phyloP scores from a whole-genome alignment of 2,329 filamentous ascomycete genomes.

The Myrmaecium sp. region DNA sequence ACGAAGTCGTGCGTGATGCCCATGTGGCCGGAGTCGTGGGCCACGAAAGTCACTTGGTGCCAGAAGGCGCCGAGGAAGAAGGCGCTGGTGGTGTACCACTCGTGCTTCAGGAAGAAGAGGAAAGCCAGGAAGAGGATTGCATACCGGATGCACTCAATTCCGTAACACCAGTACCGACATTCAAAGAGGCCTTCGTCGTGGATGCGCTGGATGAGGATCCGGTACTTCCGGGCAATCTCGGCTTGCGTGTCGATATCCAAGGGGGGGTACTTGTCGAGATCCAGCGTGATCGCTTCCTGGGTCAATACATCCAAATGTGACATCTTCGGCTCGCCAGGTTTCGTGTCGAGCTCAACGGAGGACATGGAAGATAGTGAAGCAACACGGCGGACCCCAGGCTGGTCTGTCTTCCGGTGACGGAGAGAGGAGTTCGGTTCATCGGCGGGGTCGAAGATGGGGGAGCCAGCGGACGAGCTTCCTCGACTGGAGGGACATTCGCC shows the following conservation, averaged over 20 bases:
- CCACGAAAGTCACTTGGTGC: conserved; percentile 89
- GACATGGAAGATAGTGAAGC: conserved; percentile 46
- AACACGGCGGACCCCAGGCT: conserved; percentile 17
- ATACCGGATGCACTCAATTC: conserved; percentile 59
- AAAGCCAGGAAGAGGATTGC: conserved; percentile 45
- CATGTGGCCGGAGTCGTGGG: conserved; percentile 93
- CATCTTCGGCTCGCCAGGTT: conserved; percentile 23
- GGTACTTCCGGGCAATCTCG: conserved; percentile 63
- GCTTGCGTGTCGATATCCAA: conserved; percentile 59
- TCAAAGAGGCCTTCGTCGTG: conserved; percentile 60
- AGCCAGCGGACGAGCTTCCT: conserved; percentile 35
- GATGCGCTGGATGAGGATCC: conserved; percentile 56
- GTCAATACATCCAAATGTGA: conserved; percentile 59
- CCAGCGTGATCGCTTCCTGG: conserved; percentile 55
- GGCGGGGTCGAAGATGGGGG: conserved; percentile 40
- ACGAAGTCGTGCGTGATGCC: conserved; percentile 88
- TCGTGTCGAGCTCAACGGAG: conserved; percentile 27
- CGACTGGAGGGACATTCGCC: conserved; percentile 9
- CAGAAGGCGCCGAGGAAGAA: conserved; percentile 68
- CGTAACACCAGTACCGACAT: conserved; percentile 71
- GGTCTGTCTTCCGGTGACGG: conserved; percentile 21
- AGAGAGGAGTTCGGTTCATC: conserved; percentile 19
- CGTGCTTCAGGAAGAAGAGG: conserved; percentile 28
- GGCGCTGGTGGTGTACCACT: conserved; percentile 42
- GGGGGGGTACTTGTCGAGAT: conserved; percentile 65